These are phyloP conservation scores for Scheffersomyces illinoinensis DNA, from an alignment of 1,139 yeast genomes.

Conservation along the genomic window DNA sequence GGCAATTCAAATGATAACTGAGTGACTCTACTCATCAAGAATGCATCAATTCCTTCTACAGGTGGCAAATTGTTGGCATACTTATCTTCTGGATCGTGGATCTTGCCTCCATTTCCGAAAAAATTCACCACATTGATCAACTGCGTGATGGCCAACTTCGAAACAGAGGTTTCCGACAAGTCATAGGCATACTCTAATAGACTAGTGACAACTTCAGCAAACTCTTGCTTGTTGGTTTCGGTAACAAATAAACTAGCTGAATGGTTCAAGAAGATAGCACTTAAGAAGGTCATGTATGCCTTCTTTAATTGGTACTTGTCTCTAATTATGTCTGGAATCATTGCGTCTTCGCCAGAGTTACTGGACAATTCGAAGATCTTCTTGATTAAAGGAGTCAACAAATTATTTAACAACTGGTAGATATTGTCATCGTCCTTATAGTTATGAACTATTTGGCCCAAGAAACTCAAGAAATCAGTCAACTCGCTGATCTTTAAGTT, in stretches of 20 bases:
- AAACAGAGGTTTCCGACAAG: slow-evolving; percentile 51
- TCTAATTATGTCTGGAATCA: slow-evolving; percentile 52
- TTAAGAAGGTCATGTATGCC: slow-evolving; percentile 67
- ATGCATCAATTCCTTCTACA: slow-evolving; percentile 72
- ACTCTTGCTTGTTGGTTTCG: slow-evolving; percentile 59
- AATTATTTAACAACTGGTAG: slow-evolving; percentile 70
- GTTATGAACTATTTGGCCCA: slow-evolving; percentile 85
- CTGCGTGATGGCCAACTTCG: slow-evolving; percentile 71
- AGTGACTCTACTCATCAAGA: slow-evolving; percentile 67
- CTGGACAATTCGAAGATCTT: slow-evolving; percentile 55
- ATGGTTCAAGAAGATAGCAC: slow-evolving; percentile 73
- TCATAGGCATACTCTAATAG: slow-evolving; percentile 69
- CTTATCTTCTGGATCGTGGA: slow-evolving; percentile 53
- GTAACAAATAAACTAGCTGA: slow-evolving; percentile 76
- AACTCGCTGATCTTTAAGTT: slow-evolving; percentile 65
- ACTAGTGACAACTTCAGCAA: slow-evolving; percentile 65
- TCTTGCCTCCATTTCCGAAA: slow-evolving; percentile 63
- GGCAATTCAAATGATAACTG: slow-evolving; percentile 78
- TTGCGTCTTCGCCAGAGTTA: slow-evolving; percentile 7
- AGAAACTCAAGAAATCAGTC: slow-evolving; percentile 77
- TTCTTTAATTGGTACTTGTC: slow-evolving; percentile 66
- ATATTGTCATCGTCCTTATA: slow-evolving; percentile 68
- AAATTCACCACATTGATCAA: slow-evolving; percentile 64
- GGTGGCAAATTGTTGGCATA: slow-evolving; percentile 56
- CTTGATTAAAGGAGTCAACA: slow-evolving; percentile 70